Conservation (phyloP, 768 basidiomycete genomes). For the Hygrocybe coccinea region DNA sequence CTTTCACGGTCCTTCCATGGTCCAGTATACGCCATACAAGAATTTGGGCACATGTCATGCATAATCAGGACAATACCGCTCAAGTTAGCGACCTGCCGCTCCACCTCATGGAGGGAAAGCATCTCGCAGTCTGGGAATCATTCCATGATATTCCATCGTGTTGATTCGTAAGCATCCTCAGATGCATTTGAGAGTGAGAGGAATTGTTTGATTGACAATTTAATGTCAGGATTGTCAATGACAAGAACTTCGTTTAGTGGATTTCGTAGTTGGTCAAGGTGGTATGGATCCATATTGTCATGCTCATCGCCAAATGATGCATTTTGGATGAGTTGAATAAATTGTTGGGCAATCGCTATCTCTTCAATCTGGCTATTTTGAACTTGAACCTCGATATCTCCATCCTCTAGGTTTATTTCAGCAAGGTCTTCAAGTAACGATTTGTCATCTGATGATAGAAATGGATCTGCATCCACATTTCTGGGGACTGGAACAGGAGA, state of each 20-base stretch:
- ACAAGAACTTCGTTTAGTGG: neutral
- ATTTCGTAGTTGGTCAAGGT: neutral
- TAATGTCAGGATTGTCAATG: conserved; percentile 18
- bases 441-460: no score
- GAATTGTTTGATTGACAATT: conserved; percentile 31
- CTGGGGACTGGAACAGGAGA: no score
- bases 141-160: conserved; percentile 16
- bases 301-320: neutral
- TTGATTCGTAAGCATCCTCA: conserved; percentile 25
- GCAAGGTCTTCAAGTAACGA: no score
- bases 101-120: conserved; percentile 26
- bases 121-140: conserved; percentile 24
- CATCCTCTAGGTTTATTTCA: no score
- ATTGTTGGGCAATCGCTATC: neutral
- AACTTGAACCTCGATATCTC: neutral
- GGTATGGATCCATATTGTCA: neutral
- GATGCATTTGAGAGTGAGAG: conserved; percentile 27
- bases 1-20: conserved; percentile 5
- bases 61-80: conserved; percentile 32
- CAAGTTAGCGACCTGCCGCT: conserved; percentile 21
- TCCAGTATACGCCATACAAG: conserved; percentile 23
- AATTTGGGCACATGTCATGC: conserved; percentile 40
- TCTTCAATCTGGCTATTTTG: neutral
- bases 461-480: no score
- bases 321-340: neutral